A percentile compares a stretch with the other conserved stretches of the same genome.
Conservation (phyloP, 2,329 filamentous ascomycete species). For the Arachnomyces sp. region DNA sequence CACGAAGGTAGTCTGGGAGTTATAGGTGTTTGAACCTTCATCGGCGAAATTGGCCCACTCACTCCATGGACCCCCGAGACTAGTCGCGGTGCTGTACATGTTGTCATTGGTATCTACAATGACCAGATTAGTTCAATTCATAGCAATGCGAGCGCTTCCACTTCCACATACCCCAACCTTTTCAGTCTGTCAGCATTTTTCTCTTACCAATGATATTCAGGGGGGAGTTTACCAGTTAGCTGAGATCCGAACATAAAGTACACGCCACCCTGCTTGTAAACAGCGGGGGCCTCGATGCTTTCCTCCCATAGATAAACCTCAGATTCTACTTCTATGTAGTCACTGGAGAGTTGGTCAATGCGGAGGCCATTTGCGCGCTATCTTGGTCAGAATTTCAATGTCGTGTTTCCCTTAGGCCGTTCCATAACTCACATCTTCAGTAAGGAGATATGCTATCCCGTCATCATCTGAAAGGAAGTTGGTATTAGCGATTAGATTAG, state of each 20-base stretch:
- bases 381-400: too few species aligned
- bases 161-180: too few species aligned
- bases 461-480: constrained; percentile 43
- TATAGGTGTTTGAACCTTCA: constrained; percentile 50
- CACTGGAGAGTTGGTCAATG: constrained; percentile 49
- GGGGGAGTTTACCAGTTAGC: constrained; percentile 38
- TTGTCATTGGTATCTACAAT: constrained; percentile 56
- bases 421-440: constrained; percentile 49
- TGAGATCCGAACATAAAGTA: constrained; percentile 61
- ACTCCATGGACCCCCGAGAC: constrained; percentile 54
- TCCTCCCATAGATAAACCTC: constrained; percentile 48
- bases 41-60: constrained; percentile 54
- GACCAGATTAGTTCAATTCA: too few species aligned
- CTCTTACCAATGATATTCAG: too few species aligned
- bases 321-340: constrained; percentile 48
- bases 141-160: too few species aligned
- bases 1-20: constrained; percentile 55
- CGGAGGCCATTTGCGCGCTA: constrained; percentile 50
- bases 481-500: too few species aligned
- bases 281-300: constrained; percentile 54
- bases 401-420: too few species aligned
- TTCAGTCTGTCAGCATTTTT: too few species aligned
- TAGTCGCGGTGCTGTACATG: constrained; percentile 53
- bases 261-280: constrained; percentile 52
- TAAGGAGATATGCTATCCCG: constrained; percentile 54